Percentiles rank a stretch among this genome's conserved stretches.
Evolutionary conservation across 2,329 filamentous ascomycete genomes (phyloP).

Genomic region (Dendrostoma leiphaemia): DNA sequence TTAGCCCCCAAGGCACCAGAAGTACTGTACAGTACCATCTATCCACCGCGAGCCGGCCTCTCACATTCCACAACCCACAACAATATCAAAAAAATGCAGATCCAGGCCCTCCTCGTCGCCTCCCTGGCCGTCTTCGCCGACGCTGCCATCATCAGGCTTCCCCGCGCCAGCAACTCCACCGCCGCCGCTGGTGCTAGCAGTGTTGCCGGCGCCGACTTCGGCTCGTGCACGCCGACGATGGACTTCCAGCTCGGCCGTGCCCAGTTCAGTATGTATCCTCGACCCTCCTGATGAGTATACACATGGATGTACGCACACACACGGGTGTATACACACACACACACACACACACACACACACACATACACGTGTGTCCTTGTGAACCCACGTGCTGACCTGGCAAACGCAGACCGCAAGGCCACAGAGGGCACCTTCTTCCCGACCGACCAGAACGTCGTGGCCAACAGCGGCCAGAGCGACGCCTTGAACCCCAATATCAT

Average conservation of each 20-base stretch:
- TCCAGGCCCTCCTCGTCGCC: constrained; percentile 5
- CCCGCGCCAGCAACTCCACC: constrained; percentile 5
- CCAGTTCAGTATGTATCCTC: constrained; percentile 5
- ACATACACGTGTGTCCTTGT: too few relatives aligned
- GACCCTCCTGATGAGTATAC: background rate
- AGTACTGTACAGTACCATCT: background rate
- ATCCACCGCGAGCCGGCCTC: constrained; percentile 6
- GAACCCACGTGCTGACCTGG: too few relatives aligned
- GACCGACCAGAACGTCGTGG: constrained; percentile 12
- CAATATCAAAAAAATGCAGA: background rate
- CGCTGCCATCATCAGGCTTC: constrained; percentile 6
- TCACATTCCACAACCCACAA: background rate
- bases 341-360: too few relatives aligned
- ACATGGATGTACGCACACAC: too few relatives aligned
- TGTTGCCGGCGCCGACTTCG: constrained; percentile 13
- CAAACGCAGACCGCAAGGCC: constrained; percentile 5
- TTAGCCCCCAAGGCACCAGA: too few relatives aligned
- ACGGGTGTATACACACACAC: too few relatives aligned
- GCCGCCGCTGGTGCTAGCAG: too few relatives aligned
- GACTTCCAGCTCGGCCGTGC: constrained; percentile 12
- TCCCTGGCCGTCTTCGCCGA: constrained; percentile 9
- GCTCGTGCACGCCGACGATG: constrained; percentile 13
- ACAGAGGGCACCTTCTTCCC: constrained; percentile 15
- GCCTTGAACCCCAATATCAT: constrained; percentile 64
- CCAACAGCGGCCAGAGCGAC: constrained; percentile 39